A percentile compares a stretch with the other conserved stretches of the same genome.
These are phyloP conservation scores for Gaultheria prostrata DNA, from an alignment of 148 eudicot species.

Conservation along the genomic window DNA sequence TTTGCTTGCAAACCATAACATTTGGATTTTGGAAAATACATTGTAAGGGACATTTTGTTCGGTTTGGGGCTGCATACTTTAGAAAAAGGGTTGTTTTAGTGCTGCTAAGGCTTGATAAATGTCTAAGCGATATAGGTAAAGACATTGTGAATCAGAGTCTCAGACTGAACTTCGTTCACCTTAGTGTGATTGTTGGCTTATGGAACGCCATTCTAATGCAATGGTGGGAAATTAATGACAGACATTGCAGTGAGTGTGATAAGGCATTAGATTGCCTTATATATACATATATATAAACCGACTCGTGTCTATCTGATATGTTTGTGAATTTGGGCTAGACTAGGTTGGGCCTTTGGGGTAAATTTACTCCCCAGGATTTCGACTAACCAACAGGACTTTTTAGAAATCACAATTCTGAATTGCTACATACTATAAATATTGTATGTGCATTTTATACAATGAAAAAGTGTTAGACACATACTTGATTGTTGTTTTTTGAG, in stretches of 20 bases:
- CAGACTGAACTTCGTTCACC: background rate
- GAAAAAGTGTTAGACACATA: background rate
- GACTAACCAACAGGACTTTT: background rate
- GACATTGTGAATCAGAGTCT: background rate
- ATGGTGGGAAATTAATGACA: background rate
- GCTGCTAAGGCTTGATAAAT: background rate
- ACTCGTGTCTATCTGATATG: background rate
- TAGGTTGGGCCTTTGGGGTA: background rate
- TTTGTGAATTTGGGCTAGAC: background rate
- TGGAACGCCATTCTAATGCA: background rate
- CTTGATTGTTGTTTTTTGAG: background rate
- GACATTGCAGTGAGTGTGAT: background rate
- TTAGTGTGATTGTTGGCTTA: background rate
- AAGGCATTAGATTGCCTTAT: background rate
- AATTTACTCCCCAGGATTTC: background rate
- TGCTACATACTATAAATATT: background rate
- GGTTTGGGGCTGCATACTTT: background rate
- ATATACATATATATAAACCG: background rate
- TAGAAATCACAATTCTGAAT: background rate
- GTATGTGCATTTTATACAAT: background rate
- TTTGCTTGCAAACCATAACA: background rate
- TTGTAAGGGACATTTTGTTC: background rate
- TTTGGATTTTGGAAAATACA: background rate
- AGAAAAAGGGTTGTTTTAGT: background rate
- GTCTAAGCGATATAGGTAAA: background rate